Conservation (phyloP, 257 asterid species). For the Ocimum tenuiflorum region DNA sequence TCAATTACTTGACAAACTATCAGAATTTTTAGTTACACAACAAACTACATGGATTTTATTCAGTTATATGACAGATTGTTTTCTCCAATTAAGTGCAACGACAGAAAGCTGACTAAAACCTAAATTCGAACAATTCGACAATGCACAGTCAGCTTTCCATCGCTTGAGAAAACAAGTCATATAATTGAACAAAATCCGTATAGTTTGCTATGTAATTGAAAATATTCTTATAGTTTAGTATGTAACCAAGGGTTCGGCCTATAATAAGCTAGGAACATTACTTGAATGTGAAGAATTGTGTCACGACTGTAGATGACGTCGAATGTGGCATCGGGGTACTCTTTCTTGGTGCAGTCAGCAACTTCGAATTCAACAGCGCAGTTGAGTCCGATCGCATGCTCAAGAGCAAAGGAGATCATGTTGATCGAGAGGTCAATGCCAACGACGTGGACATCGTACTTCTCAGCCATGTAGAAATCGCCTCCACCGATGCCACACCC, state of each 20-base stretch:
- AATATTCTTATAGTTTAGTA: neutral
- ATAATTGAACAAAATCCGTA: too few relatives aligned
- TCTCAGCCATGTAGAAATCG: constrained; percentile 90
- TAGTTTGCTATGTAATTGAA: too few relatives aligned
- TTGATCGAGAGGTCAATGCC: constrained; percentile 89
- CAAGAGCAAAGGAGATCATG: constrained; percentile 95
- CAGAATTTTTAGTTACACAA: too few relatives aligned
- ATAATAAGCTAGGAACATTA: constrained; percentile 22
- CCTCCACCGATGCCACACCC: constrained; percentile 99
- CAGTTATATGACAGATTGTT: too few relatives aligned
- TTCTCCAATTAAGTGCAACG: too few relatives aligned
- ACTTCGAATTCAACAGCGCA: constrained; percentile 97
- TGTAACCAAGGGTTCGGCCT: too few relatives aligned
- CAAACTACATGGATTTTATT: too few relatives aligned
- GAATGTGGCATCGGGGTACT: constrained; percentile 64
- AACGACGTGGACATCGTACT: constrained; percentile 79
- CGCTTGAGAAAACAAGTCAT: too few relatives aligned
- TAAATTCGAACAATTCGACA: too few relatives aligned
- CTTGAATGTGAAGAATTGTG: constrained; percentile 92
- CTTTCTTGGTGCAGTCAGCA: constrained; percentile 90
- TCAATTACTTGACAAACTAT: too few relatives aligned
- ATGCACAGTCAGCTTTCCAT: too few relatives aligned
- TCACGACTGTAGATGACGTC: constrained; percentile 94
- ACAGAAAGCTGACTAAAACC: too few relatives aligned
- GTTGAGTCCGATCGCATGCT: constrained; percentile 78